Evolutionary conservation across 2,329 filamentous ascomycete species (phyloP), one percentile per base, ranked within the genome.

Genomic region (Exophiala xenobiotica): DNA sequence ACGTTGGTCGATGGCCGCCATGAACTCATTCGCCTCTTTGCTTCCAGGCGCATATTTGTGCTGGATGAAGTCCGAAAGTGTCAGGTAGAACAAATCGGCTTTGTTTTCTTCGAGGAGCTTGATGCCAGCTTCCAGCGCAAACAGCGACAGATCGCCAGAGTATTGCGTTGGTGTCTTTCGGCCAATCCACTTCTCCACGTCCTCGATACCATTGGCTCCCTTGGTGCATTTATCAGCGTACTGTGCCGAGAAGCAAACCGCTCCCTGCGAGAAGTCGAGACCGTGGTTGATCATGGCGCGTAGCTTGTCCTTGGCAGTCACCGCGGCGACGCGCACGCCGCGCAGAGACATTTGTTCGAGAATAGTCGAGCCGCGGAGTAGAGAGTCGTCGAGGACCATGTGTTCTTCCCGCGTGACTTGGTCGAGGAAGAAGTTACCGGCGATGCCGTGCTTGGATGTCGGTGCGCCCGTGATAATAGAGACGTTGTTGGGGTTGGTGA

Each of bases 301-400:
- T 43, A 75, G 58, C 57, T 75, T 75, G 58, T 75, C 72, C 52
- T 74, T 74, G 8, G 72, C 72, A 0, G 73, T 74, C 16, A 75
- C 58, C 6, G 73, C 72, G 7, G 70, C 70, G 0, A 75, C 67
- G 7, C 71, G 65, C 0, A 74, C 67, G 12, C 71, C 71, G 3
- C 58, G 53, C 14, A 62, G 62, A n/a, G 65, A 63, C 66, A 74
- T 68, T 56, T 70, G 63, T 41, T 69, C 68, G 6, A 74, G 62
- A 39, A 74, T 68, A 0, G 72, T 75, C 4, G 70, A 70, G 5
- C 71, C 72, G 20, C 67, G 63, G 6, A 74, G 59, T n/a, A 70
- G 57, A 1, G 66, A 61, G 47, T 72, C 71, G 51, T 75, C 72
- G 1, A 67, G 56, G 9, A 74, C 62, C 72, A 74, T 74, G 23